Evolutionary conservation across 768 basidiomycete species (phyloP).

Genomic region (Phlebiopsis flavidoalba): DNA sequence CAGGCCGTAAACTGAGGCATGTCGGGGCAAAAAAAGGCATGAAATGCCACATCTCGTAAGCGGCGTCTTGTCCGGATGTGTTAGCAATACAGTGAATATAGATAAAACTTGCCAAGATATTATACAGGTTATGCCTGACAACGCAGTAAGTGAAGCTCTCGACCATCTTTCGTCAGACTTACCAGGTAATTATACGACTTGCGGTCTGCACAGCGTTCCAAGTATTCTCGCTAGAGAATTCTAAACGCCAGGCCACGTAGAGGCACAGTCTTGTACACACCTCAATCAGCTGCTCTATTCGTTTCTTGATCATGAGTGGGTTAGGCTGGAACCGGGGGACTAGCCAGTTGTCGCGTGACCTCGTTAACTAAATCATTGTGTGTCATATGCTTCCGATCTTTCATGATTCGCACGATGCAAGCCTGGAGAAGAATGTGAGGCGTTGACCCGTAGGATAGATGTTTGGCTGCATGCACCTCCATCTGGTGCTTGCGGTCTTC

Average conservation of each 20-base stretch:
- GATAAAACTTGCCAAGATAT: background rate
- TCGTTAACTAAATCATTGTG: conserved; percentile 90
- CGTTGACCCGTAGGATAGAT: background rate
- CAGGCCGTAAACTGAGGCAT: too few species aligned
- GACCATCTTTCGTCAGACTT: background rate
- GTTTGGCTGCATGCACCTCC: conserved; percentile 53
- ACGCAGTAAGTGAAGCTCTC: background rate
- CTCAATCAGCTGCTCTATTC: conserved; percentile 91
- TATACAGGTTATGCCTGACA: conserved; percentile 2
- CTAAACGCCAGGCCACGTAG: background rate
- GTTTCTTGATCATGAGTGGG: conserved; percentile 83
- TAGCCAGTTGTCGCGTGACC: conserved; percentile 79
- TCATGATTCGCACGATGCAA: conserved; percentile 97
- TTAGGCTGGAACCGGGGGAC: conserved; percentile 86
- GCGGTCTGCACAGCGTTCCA: conserved; percentile 84
- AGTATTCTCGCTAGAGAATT: conserved; percentile 74
- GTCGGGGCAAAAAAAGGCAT: too few species aligned
- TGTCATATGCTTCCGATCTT: conserved; percentile 83
- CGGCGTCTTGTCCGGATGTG: background rate
- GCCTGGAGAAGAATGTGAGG: conserved; percentile 49
- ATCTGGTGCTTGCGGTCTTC: conserved; percentile 88
- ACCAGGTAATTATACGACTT: conserved; percentile 84
- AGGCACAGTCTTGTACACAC: conserved; percentile 35
- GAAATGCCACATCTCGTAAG: background rate
- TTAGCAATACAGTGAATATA: background rate